Percentiles rank a stretch among this genome's conserved stretches.
Conservation (phyloP, 495 filamentous ascomycete genomes). For the Xylaria curta region DNA sequence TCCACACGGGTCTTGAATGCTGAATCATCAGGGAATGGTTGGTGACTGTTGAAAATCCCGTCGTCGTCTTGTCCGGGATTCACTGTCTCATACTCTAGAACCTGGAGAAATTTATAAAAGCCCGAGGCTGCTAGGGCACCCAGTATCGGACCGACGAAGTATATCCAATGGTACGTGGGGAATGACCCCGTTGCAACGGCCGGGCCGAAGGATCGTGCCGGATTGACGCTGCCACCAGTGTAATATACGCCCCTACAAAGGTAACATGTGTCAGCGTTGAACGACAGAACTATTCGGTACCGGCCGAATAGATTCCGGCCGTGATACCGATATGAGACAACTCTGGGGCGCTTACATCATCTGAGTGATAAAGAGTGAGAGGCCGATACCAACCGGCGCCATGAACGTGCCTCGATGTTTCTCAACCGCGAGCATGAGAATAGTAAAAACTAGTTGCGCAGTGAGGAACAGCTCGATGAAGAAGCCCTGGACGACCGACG, state of each 20-base stretch:
- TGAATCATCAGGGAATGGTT: background rate
- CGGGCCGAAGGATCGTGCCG: constrained; percentile 63
- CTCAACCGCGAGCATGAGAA: constrained; percentile 83
- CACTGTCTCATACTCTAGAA: constrained; percentile 74
- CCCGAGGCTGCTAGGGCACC: constrained; percentile 67
- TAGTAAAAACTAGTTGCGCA: constrained; percentile 74
- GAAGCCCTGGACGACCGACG: constrained; percentile 64
- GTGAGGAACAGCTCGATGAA: constrained; percentile 84
- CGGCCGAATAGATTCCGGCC: background rate
- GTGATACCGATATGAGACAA: background rate
- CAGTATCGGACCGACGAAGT: constrained; percentile 64
- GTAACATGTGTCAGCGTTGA: background rate
- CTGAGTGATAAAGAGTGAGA: constrained; percentile 73
- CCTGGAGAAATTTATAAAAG: constrained; percentile 71
- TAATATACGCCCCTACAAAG: constrained; percentile 57
- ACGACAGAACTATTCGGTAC: background rate
- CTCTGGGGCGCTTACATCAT: constrained; percentile 53
- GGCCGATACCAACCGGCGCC: constrained; percentile 79
- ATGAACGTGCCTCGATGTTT: constrained; percentile 82
- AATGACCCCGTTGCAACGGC: constrained; percentile 65
- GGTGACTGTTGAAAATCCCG: background rate
- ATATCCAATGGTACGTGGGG: constrained; percentile 73
- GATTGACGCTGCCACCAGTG: constrained; percentile 67
- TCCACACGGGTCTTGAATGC: background rate
- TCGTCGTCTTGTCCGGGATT: constrained; percentile 58